Evolutionary conservation across 1,284 basidiomycete species (phyloP).

Genomic region (Xerocomus nothofagi): DNA sequence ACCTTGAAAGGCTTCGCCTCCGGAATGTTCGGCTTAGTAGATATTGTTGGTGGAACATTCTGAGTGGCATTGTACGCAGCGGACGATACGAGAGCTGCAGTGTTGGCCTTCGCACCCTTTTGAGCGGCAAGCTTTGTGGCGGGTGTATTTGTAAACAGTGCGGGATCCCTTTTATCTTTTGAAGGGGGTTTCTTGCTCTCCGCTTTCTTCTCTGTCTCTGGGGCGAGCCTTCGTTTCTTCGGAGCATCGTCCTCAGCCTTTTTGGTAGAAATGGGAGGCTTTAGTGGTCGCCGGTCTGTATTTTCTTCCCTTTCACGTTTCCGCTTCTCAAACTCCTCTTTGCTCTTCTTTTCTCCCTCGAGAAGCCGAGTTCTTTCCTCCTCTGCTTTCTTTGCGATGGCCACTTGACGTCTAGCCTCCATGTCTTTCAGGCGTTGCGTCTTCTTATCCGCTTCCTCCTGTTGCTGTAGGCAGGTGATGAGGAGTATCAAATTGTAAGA

Average conservation of each 20-base stretch:
- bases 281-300: conserved; percentile 60
- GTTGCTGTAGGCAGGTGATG: conserved; percentile 58
- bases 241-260: conserved; percentile 68
- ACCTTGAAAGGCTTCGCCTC: conserved; percentile 40
- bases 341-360: conserved; percentile 69
- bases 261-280: conserved; percentile 43
- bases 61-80: conserved; percentile 36
- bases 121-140: conserved; percentile 32
- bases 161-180: conserved; percentile 43
- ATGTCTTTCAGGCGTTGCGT: conserved; percentile 71
- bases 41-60: conserved; percentile 16
- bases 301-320: conserved; percentile 76
- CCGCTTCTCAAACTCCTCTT: conserved; percentile 67
- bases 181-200: conserved; percentile 57
- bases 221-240: conserved; percentile 66
- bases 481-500: not conserved
- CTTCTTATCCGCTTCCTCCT: conserved; percentile 83
- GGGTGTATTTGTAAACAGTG: conserved; percentile 36
- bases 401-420: conserved; percentile 73
- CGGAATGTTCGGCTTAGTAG: conserved; percentile 28
- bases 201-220: conserved; percentile 57
- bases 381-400: conserved; percentile 73
- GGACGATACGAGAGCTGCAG: conserved; percentile 34
- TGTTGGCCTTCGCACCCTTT: conserved; percentile 21
- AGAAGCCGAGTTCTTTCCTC: conserved; percentile 65